phyloP scores from a whole-genome alignment of 257 asterid species.

The Nemophila menziesii region DNA sequence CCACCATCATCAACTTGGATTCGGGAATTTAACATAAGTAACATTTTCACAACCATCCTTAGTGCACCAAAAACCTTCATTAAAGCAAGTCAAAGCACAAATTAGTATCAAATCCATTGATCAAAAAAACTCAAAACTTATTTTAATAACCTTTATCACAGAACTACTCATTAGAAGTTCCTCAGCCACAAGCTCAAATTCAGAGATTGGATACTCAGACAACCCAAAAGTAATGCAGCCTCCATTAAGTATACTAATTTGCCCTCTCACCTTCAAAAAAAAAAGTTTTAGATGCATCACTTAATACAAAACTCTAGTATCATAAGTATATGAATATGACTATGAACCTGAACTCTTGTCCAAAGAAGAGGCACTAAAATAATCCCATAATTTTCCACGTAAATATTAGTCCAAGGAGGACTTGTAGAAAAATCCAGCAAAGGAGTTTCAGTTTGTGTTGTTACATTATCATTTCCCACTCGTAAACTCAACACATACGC shows the following conservation, averaged over 20 bases:
- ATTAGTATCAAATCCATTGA: background rate
- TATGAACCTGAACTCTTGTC: constrained; percentile 95
- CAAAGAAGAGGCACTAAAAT: constrained; percentile 90
- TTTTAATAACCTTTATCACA: constrained; percentile 46
- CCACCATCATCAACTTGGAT: constrained; percentile 84
- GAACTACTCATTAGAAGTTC: constrained; percentile 95
- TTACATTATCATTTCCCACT: constrained; percentile 71
- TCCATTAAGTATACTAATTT: constrained; percentile 70
- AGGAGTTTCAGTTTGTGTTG: constrained; percentile 96
- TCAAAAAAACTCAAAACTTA: background rate
- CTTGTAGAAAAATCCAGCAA: constrained; percentile 84
- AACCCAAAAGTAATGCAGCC: constrained; percentile 86
- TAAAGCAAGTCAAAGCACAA: background rate
- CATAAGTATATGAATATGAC: constrained; percentile 7
- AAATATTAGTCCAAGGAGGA: constrained; percentile 93
- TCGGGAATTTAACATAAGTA: constrained; percentile 87
- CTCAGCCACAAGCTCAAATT: constrained; percentile 95
- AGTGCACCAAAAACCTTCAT: constrained; percentile 83
- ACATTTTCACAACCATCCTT: constrained; percentile 82
- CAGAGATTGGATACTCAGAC: constrained; percentile 80
- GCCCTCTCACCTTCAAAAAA: constrained; percentile 82
- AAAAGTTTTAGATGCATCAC: background rate
- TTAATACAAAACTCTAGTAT: no score
- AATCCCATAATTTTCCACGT: constrained; percentile 87
- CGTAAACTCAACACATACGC: constrained; percentile 85